Base-by-base conservation (phyloP, 129 eudicot species). In the Centrapalus pauciflorus region DNA sequence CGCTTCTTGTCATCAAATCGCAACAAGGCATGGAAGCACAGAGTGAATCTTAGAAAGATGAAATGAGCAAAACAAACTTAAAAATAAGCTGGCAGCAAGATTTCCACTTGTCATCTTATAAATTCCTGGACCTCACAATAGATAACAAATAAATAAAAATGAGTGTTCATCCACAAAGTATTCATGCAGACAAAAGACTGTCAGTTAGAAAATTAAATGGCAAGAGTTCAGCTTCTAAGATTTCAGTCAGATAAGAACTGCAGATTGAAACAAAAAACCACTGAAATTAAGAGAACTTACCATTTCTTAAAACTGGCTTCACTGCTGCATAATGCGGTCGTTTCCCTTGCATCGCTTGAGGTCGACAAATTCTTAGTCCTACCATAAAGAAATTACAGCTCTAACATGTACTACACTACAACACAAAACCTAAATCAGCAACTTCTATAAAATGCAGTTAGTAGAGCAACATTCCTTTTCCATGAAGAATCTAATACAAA, bases 351-450 rank as follows among this genome's bases (percentile, higher is more conserved):
- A 68, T 29, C 2, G 67, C 45, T 52, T 29, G 60, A 61, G 59
- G 40, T 81, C 65, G 69, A 58, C 81, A 32, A 81, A 66, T 81
- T 81, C 13, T 23, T 65, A 58, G 34, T 21, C 64, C 48, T 56
- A 32, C 32, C 71, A 62, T 55, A 41, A 35, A 55, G 73, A 48
- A 69, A 34, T 26, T 41, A 69, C 74, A 32, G 60, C 84, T 55
- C 80, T 70, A 55, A 24, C 63, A 3, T 56, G 38, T 72, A 38
- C 69, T 71, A 71, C 63, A 60, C 60, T 23, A 64, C 56, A 64
- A 46, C 40, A 77, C 35, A 57, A 71, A 77, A 35, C 48, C 17
- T 20, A 5, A 19, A 11, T 77, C 32, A 77, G 81, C 6, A 55
- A 58, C 57, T 52, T 11, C 64, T 50, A 43, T 11, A 28, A n/a